Base-by-base conservation (phyloP, 2,329 filamentous ascomycete species). In the Ophiostoma perfectum region DNA sequence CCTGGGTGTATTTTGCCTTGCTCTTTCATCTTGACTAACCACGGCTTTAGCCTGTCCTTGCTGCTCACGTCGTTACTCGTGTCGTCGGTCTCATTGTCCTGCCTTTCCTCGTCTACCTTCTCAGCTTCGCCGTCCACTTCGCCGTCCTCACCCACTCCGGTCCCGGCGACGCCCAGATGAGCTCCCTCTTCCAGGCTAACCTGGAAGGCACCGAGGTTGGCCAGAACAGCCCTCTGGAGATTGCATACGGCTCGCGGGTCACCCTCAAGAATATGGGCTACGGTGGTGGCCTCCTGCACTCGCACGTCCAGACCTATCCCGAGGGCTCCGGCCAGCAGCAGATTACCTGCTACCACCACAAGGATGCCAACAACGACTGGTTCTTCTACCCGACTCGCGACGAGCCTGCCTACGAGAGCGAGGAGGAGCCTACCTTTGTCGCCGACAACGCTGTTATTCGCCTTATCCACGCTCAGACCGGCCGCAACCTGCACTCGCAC, bases 211-310 rank as follows among this genome's bases (percentile, higher is more conserved):
- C 94, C 11, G 91, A 96, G 72, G 94, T 99, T 71, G 94, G 94
- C 76, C 93, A 92, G 78, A 90, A 97, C 78, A 97, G 93, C 76
- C 95, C 96, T 36, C 85, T 99, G 16, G 95, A 99, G 77, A 84
- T 99, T 72, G 94, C 93, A 5, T 83, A 90, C 72, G 95, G 96
- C 39, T 99, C 95, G 47, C 88, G 90, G 70, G 91, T 90, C 8
- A 99, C 95, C 0, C 82, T 99, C 73, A 99, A 99, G 85, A 99
- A 99, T 78, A 99, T 98, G 95, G 95, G 95, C 44, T 99, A 99
- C 75, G 95, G 95, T 70, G 95, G 95, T 76, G 95, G 95, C 77
- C 87, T 99, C 47, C 88, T 98, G 63, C 94, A 98, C 80, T 97
- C 93, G 58, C 95, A 98, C 82, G 87, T 97, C 71, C 94, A 98